Percentiles rank a stretch among this genome's conserved stretches.
These are phyloP conservation scores for Kingdonia uniflora DNA, from an alignment of 164 flowering plant species.

Conservation along the genomic window DNA sequence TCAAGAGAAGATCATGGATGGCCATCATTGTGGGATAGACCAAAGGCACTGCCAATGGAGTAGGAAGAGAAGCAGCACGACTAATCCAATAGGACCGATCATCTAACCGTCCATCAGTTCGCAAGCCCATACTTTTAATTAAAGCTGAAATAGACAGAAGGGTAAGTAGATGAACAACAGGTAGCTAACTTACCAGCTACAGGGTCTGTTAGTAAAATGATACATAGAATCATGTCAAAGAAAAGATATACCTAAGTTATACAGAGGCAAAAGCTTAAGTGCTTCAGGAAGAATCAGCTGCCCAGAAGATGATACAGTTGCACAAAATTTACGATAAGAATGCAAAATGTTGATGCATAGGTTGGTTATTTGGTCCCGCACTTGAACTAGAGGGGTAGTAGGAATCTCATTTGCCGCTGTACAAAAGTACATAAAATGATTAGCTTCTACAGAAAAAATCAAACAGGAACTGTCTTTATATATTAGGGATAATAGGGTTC, in stretches of 20 bases:
- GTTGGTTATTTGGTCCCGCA: slow-evolving; percentile 68
- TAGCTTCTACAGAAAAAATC: too few relatives aligned
- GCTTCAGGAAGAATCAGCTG: slow-evolving; percentile 98
- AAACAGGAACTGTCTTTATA: too few relatives aligned
- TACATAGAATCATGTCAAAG: too few relatives aligned
- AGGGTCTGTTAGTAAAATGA: too few relatives aligned
- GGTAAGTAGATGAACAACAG: background rate
- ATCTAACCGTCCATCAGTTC: slow-evolving; percentile 82
- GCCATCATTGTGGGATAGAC: slow-evolving; percentile 87
- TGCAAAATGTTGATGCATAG: slow-evolving; percentile 60
- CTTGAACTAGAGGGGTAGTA: slow-evolving; percentile 45
- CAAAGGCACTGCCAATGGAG: slow-evolving; percentile 63
- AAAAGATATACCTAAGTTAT: too few relatives aligned
- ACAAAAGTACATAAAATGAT: slow-evolving; percentile 1
- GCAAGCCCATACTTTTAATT: slow-evolving; percentile 69
- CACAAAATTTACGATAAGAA: slow-evolving; percentile 92
- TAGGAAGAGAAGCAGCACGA: slow-evolving; percentile 57
- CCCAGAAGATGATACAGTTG: slow-evolving; percentile 90
- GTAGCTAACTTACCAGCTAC: too few relatives aligned
- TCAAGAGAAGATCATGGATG: slow-evolving; percentile 53
- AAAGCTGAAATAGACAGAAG: slow-evolving; percentile 45
- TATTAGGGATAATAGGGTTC: too few relatives aligned
- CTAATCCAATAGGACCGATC: slow-evolving; percentile 85
- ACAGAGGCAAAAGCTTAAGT: slow-evolving; percentile 79
- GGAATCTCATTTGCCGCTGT: slow-evolving; percentile 78